Evolutionary conservation across 441 rosid species (phyloP).

Genomic region (Populus hybrid): DNA sequence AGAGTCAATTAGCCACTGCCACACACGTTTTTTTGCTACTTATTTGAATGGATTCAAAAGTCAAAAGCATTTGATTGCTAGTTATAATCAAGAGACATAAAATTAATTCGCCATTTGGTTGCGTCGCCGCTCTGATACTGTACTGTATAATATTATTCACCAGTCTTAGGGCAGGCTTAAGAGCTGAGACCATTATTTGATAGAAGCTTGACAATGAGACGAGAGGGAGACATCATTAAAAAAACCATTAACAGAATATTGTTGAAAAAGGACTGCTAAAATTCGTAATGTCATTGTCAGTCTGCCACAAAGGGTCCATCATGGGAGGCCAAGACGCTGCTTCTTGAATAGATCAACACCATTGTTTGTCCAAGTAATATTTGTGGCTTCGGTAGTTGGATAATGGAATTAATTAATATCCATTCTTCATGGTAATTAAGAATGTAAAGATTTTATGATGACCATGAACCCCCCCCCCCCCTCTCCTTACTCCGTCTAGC

Average conservation of each 20-base stretch:
- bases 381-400: neutral
- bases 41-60: neutral
- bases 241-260: neutral
- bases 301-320: neutral
- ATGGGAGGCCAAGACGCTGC: neutral
- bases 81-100: neutral
- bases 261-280: neutral
- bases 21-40: neutral
- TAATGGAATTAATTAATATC: too few species aligned
- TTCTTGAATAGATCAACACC: neutral
- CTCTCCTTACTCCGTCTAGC: too few species aligned
- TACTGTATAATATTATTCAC: neutral
- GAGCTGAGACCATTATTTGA: neutral
- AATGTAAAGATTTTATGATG: too few species aligned
- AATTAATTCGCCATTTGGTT: neutral
- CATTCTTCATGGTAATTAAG: too few species aligned
- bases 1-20: neutral
- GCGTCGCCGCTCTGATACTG: neutral
- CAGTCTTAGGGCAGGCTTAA: neutral
- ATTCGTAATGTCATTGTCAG: neutral
- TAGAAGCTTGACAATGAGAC: neutral
- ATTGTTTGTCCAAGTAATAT: neutral
- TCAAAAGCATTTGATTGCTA: neutral
- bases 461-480: too few species aligned
- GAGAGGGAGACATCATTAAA: neutral